Evolutionary conservation across 345 rosid species (phyloP).

Genomic region (Salix brachista): DNA sequence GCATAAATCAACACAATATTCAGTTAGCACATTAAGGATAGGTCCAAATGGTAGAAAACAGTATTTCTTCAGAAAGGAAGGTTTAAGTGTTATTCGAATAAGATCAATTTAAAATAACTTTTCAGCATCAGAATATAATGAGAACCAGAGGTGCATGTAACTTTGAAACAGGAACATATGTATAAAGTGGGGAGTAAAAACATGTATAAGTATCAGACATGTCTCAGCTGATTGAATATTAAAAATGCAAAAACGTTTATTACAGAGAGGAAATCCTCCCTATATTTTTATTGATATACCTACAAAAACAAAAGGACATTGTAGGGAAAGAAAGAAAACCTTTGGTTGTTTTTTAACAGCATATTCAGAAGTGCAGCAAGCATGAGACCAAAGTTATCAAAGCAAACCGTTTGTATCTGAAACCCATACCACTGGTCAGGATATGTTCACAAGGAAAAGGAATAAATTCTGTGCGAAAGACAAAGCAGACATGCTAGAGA

Average conservation of each 20-base stretch:
- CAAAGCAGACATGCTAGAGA: conserved; percentile 3
- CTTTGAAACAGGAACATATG: neutral
- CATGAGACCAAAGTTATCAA: conserved; percentile 67
- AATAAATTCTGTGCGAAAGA: neutral
- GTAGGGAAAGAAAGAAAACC: conserved; percentile 31
- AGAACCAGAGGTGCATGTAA: too few species aligned
- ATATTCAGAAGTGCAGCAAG: conserved; percentile 58
- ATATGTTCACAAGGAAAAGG: neutral
- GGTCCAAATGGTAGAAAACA: conserved; percentile 4
- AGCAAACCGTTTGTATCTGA: conserved; percentile 75
- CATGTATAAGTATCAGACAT: neutral
- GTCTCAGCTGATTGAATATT: neutral
- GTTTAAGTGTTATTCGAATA: neutral
- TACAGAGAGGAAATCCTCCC: neutral
- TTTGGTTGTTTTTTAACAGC: conserved; percentile 53
- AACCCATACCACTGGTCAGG: conserved; percentile 20
- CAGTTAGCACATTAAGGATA: neutral
- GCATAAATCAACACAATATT: neutral
- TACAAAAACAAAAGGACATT: neutral
- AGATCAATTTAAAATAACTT: neutral
- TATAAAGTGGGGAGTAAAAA: neutral
- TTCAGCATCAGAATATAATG: neutral
- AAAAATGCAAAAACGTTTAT: neutral
- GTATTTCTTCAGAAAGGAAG: neutral
- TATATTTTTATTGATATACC: neutral